phyloP scores from a whole-genome alignment of 495 filamentous ascomycete genomes.

The Letharia columbiana region DNA sequence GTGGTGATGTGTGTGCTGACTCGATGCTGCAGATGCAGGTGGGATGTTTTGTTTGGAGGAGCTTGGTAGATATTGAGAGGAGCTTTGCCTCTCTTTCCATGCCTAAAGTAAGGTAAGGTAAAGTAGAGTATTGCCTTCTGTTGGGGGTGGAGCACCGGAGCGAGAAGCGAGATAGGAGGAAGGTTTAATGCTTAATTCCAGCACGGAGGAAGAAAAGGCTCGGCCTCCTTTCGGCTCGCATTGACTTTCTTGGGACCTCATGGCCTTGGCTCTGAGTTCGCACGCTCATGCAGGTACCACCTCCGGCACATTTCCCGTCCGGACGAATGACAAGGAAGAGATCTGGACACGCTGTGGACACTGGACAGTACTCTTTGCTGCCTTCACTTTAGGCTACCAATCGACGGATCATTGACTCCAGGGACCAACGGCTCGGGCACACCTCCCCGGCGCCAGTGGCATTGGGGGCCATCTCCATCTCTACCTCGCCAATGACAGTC shows the following conservation, averaged over 20 bases:
- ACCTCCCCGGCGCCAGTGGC: not conserved
- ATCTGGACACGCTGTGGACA: not conserved
- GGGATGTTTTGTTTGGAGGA: not conserved
- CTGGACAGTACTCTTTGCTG: not conserved
- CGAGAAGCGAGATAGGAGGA: not conserved
- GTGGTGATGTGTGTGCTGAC: not conserved
- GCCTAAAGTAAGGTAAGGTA: no score
- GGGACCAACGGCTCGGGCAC: not conserved
- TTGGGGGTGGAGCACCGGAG: not conserved
- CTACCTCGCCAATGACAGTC: not conserved
- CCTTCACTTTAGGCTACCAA: not conserved
- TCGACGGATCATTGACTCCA: not conserved
- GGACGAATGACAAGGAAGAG: not conserved
- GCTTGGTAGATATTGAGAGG: not conserved
- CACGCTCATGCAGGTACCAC: conserved; percentile 1
- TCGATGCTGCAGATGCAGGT: not conserved
- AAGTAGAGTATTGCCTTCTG: not conserved
- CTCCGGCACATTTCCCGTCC: not conserved
- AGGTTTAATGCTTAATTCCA: not conserved
- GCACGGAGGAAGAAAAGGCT: not conserved
- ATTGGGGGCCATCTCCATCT: not conserved
- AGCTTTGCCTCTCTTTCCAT: conserved; percentile 2
- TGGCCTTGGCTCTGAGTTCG: not conserved
- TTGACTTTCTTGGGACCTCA: not conserved
- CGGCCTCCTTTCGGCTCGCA: conserved; percentile 1